A percentile compares a stretch with the other conserved stretches of the same genome.
Evolutionary conservation across 495 filamentous ascomycete genomes (phyloP).

Genomic region (Aspergillus saccharolyticus): DNA sequence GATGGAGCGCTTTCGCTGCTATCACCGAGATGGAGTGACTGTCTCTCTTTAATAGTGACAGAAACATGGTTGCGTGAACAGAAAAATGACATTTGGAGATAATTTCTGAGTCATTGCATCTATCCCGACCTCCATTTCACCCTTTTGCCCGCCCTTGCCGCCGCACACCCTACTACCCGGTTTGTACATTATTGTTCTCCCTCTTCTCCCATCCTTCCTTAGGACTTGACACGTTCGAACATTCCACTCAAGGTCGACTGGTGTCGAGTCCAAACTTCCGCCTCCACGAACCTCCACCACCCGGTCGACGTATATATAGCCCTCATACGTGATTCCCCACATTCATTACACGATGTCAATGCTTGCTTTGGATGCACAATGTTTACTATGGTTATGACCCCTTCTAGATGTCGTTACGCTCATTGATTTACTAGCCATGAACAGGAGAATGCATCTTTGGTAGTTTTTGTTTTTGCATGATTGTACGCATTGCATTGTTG

Average conservation of each 20-base stretch:
- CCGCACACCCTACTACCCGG: too few relatives aligned
- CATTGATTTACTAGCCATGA: not conserved
- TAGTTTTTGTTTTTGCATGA: not conserved
- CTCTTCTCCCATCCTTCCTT: not conserved
- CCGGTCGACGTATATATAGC: conserved; percentile 2
- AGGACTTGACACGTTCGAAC: not conserved
- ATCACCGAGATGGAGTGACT: not conserved
- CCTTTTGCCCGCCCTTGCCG: not conserved
- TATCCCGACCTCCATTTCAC: not conserved
- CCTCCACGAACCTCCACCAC: not conserved
- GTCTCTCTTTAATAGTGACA: not conserved
- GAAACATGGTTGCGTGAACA: not conserved
- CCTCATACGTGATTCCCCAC: conserved; percentile 1
- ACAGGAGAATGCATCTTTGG: not conserved
- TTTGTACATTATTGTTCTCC: conserved; percentile 3
- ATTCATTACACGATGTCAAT: not conserved
- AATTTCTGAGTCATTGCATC: not conserved
- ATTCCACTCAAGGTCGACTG: not conserved
- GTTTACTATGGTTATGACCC: not conserved
- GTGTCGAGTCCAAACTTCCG: not conserved
- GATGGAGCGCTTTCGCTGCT: too few relatives aligned
- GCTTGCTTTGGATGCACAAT: not conserved
- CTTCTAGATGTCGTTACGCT: not conserved
- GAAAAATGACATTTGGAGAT: not conserved
- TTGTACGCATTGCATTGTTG: too few relatives aligned